Evolutionary conservation across 169 alveolate genomes (phyloP), one percentile per base, ranked within the genome.

Genomic region (Amoebophrya sp.): DNA sequence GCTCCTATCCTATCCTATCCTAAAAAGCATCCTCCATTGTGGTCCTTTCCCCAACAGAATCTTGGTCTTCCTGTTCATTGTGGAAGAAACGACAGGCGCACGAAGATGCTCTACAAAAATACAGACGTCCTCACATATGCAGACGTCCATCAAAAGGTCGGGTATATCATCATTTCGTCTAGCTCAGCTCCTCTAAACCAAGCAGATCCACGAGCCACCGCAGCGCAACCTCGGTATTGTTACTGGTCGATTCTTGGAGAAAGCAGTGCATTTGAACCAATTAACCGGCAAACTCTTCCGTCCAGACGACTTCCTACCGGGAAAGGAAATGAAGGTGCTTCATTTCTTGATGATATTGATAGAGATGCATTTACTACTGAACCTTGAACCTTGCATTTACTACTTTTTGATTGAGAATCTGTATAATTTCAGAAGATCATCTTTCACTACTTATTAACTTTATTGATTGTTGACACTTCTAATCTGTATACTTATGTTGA

Each of bases 231-330:
- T 89, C 41, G 93, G 93, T 38, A 92, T 92, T 91, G 76, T 92
- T 0, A 92, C 93, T 76, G 93, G 93, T 40, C 41, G 54, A 18
- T 92, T 92, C 93, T 78, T 92, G 89, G 93, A 92, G 90, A 89
- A 78, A 65, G 91, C 89, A n/a, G 41, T 89, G 39, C 91, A 92
- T 41, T 77, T 92, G 53, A 92, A 92, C 76, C 92, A 92, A 89
- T 41, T 78, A 0, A 90, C 92, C 14, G 92, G 92, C 33, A 78
- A 78, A 33, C 90, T 36, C 26, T 78, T 78, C 90, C 3, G 38
- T 0, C 89, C 78, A 36, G 92, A 90, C 34, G 92, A 90, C 26
- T 55, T 90, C 89, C 14, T 90, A 55, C 92, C 92, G 14, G 92
- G 92, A 33, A 90, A 54, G 39, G 89, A 41, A 33, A 53, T 90